Percentiles rank a stretch among this genome's conserved stretches.
Evolutionary conservation across 495 filamentous ascomycete genomes (phyloP).

Genomic region (Aspergillus kassunensis): DNA sequence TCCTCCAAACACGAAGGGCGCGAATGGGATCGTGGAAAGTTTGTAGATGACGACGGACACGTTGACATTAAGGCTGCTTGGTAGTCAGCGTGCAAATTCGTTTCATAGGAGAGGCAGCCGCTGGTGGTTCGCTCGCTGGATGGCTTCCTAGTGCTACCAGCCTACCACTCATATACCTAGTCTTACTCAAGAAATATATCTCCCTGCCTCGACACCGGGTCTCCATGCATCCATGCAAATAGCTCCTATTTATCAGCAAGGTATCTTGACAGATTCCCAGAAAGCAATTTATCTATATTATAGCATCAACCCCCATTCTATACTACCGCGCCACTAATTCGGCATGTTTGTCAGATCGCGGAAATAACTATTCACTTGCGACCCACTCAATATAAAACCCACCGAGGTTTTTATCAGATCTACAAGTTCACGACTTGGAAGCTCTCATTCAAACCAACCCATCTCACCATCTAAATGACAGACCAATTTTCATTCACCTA

Average conservation of each 20-base stretch:
- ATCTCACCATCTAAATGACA: constrained; percentile 24
- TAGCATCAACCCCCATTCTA: too few relatives aligned
- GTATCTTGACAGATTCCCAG: too few relatives aligned
- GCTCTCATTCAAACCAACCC: background rate
- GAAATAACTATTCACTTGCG: constrained; percentile 17
- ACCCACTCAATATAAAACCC: constrained; percentile 2
- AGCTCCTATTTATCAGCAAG: too few relatives aligned
- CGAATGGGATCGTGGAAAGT: constrained; percentile 90
- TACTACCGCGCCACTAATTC: constrained; percentile 13
- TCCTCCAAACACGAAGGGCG: constrained; percentile 70
- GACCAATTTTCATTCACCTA: constrained; percentile 43
- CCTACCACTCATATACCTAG: too few relatives aligned
- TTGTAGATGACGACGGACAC: constrained; percentile 60
- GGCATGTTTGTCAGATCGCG: constrained; percentile 37
- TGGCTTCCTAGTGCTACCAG: too few relatives aligned
- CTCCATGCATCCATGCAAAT: too few relatives aligned
- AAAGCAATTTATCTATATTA: too few relatives aligned
- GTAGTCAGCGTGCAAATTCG: constrained; percentile 28
- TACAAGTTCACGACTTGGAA: background rate
- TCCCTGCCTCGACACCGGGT: too few relatives aligned
- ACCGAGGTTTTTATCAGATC: constrained; percentile 1
- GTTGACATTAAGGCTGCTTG: constrained; percentile 49
- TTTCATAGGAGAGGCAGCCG: too few relatives aligned
- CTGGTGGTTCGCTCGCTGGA: too few relatives aligned
- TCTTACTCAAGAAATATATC: too few relatives aligned